Percentiles rank a stretch among this genome's conserved stretches.
Conservation (phyloP, 441 rosid genomes). For the Eutrema salsugineum region DNA sequence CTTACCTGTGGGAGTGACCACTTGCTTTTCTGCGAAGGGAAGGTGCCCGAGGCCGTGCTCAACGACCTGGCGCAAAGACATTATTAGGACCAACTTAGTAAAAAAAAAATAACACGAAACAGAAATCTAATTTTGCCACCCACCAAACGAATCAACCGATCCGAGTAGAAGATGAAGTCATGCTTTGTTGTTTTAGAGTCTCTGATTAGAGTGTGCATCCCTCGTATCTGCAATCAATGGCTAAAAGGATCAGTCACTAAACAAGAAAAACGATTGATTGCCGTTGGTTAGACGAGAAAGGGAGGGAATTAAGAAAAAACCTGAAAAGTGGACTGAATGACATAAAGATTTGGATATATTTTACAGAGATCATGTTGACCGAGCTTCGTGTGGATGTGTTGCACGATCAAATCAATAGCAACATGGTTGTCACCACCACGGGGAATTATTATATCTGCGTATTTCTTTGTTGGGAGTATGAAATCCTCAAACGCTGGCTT, state of each 20-base stretch:
- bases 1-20: slow-evolving; percentile 87
- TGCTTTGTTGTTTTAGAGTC: slow-evolving; percentile 89
- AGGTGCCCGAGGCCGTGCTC: slow-evolving; percentile 96
- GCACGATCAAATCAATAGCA: slow-evolving; percentile 94
- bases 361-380: slow-evolving; percentile 97
- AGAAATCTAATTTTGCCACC: slow-evolving; percentile 14
- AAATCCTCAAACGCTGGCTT: slow-evolving; percentile 98
- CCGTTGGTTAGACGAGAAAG: background rate
- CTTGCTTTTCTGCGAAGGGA: slow-evolving; percentile 94
- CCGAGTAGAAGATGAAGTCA: slow-evolving; percentile 91
- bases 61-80: slow-evolving; percentile 57
- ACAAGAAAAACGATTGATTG: background rate
- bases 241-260: slow-evolving; percentile 2
- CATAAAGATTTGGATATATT: slow-evolving; percentile 87
- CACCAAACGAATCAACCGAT: slow-evolving; percentile 93
- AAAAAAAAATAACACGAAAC: background rate
- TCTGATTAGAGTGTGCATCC: slow-evolving; percentile 96
- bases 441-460: slow-evolving; percentile 92
- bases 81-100: background rate
- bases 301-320: slow-evolving; percentile 28
- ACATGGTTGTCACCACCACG: slow-evolving; percentile 99
- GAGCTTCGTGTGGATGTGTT: slow-evolving; percentile 89
- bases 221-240: slow-evolving; percentile 62
- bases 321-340: slow-evolving; percentile 96
- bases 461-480: slow-evolving; percentile 94